Conservation (phyloP, 441 rosid genomes). For the Gossypium trilobum region DNA sequence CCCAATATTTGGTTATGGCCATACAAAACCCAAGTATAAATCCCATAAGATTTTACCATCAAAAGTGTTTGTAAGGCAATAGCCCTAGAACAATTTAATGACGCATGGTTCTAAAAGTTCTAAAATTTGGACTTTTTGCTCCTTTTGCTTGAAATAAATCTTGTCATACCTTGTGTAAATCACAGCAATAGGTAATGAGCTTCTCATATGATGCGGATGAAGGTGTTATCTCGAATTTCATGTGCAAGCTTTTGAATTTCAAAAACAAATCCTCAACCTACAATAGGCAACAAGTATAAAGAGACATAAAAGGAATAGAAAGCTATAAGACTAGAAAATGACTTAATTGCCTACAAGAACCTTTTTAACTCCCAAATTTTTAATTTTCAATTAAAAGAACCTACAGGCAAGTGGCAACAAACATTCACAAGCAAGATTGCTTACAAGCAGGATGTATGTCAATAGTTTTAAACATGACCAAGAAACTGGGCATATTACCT, state of each 20-base stretch:
- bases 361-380: constrained; percentile 2
- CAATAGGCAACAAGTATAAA: constrained; percentile 18
- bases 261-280: constrained; percentile 53
- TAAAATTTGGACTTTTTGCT: neutral
- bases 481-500: neutral
- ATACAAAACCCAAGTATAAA: neutral
- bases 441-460: neutral
- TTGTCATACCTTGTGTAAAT: constrained; percentile 41
- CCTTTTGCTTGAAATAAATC: constrained; percentile 10
- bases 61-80: neutral
- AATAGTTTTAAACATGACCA: neutral
- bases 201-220: constrained; percentile 45
- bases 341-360: neutral
- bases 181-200: constrained; percentile 46
- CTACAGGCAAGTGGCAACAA: neutral
- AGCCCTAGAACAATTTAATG: neutral
- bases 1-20: neutral
- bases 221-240: constrained; percentile 41
- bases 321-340: neutral
- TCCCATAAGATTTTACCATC: neutral
- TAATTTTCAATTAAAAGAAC: constrained; percentile 3
- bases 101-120: neutral
- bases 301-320: constrained; percentile 6
- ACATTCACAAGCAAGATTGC: neutral
- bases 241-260: constrained; percentile 50